Percentiles rank a stretch among this genome's conserved stretches.
phyloP scores from a whole-genome alignment of 1,284 basidiomycete genomes.

The Malassezia dermatis region DNA sequence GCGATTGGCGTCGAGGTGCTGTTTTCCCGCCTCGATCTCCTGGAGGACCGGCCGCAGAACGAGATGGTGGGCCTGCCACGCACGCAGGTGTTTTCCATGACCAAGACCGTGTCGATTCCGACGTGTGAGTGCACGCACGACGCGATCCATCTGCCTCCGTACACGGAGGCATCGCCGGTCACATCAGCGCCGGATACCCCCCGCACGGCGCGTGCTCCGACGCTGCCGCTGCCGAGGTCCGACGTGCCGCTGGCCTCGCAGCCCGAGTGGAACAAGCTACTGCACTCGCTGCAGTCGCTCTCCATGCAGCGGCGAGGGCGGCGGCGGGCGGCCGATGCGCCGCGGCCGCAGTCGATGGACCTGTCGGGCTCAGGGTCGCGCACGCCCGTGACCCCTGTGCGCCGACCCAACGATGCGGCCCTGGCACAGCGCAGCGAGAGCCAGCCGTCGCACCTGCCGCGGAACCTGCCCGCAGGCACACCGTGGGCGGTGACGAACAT shows the following conservation, averaged over 20 bases:
- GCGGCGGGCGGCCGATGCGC: not conserved
- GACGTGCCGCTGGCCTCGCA: not conserved
- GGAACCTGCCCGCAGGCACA: slow-evolving; percentile 31
- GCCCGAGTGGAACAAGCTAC: slow-evolving; percentile 17
- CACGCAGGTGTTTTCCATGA: slow-evolving; percentile 46
- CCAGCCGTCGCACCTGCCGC: slow-evolving; percentile 18
- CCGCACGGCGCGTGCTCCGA: slow-evolving; percentile 18
- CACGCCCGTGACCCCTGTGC: slow-evolving; percentile 8
- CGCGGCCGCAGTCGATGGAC: not conserved
- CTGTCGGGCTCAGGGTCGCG: not conserved
- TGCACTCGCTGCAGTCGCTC: slow-evolving; percentile 25
- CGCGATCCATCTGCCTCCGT: slow-evolving; percentile 44
- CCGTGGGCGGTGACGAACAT: slow-evolving; percentile 40
- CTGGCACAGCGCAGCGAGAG: not conserved
- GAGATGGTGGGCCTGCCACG: slow-evolving; percentile 40
- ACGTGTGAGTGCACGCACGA: slow-evolving; percentile 41
- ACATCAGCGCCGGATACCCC: slow-evolving; percentile 14
- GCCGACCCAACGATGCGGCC: slow-evolving; percentile 5
- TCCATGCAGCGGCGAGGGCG: not conserved
- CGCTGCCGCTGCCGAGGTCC: not conserved
- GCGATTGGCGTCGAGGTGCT: slow-evolving; percentile 42
- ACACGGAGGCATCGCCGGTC: slow-evolving; percentile 34
- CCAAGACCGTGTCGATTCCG: slow-evolving; percentile 31
- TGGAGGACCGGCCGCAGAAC: slow-evolving; percentile 31
- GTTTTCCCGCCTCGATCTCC: slow-evolving; percentile 37